phyloP scores from a whole-genome alignment of 2,329 filamentous ascomycete species.

The Phialemoniopsis sp. region DNA sequence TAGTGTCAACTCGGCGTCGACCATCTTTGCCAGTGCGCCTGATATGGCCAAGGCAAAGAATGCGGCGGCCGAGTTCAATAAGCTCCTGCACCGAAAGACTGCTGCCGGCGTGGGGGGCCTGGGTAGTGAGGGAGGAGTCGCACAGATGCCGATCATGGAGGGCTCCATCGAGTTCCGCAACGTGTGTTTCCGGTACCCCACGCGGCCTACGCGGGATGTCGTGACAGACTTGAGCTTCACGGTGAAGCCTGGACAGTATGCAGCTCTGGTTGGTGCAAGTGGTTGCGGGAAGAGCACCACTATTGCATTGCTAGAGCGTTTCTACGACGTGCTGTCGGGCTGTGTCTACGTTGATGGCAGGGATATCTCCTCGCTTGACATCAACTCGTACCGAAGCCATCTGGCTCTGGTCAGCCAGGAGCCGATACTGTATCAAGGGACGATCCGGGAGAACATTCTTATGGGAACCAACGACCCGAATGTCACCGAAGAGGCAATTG shows the following conservation, averaged over 20 bases:
- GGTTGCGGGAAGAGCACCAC: constrained; percentile 73
- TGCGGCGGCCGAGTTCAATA: constrained; percentile 53
- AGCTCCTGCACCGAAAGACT: constrained; percentile 50
- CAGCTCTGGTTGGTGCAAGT: constrained; percentile 50
- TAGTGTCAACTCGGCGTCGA: constrained; percentile 46
- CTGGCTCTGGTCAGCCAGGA: constrained; percentile 91
- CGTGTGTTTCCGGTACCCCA: constrained; percentile 53
- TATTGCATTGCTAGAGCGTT: constrained; percentile 86
- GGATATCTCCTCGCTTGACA: constrained; percentile 75
- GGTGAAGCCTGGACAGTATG: constrained; percentile 42
- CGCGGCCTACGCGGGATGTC: constrained; percentile 47
- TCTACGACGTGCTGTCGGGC: constrained; percentile 85
- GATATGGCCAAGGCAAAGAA: constrained; percentile 62
- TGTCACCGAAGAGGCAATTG: constrained; percentile 67
- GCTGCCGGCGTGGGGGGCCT: constrained; percentile 23
- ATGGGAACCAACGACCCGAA: constrained; percentile 62
- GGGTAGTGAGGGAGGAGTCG: constrained; percentile 12
- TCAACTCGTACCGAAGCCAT: constrained; percentile 80
- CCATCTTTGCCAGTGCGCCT: constrained; percentile 63
- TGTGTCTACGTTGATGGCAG: constrained; percentile 77
- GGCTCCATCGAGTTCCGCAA: constrained; percentile 50
- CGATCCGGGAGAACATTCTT: constrained; percentile 84
- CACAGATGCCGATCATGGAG: constrained; percentile 33
- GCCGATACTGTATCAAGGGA: constrained; percentile 90
- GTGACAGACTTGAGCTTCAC: constrained; percentile 57